Evolutionary conservation across 208 protist genomes (phyloP).

Genomic region (Crithidia acanthocephali): DNA sequence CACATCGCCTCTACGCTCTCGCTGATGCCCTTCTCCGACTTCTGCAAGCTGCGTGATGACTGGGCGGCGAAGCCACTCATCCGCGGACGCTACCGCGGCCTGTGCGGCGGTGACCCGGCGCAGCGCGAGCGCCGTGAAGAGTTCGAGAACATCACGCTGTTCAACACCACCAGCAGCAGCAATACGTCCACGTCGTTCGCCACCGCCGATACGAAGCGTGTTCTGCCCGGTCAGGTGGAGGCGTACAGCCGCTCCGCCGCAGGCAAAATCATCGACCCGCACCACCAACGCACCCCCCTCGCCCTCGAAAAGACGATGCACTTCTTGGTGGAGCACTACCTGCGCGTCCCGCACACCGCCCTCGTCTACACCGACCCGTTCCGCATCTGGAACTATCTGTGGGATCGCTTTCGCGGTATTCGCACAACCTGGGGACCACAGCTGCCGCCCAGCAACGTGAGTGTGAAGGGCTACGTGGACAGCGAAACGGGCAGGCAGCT

Average conservation of each 20-base stretch:
- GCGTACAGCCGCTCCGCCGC: slow-evolving; percentile 75
- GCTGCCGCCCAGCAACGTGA: slow-evolving; percentile 40
- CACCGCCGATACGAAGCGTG: background rate
- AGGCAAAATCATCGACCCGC: slow-evolving; percentile 58
- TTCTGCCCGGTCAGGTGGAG: slow-evolving; percentile 48
- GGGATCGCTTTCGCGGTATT: slow-evolving; percentile 83
- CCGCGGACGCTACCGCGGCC: slow-evolving; percentile 53
- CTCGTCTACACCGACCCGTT: slow-evolving; percentile 66
- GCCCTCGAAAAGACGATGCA: slow-evolving; percentile 89
- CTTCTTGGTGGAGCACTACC: slow-evolving; percentile 85
- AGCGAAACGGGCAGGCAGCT: slow-evolving; percentile 13
- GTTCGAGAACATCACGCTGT: slow-evolving; percentile 45
- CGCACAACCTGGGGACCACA: slow-evolving; percentile 82
- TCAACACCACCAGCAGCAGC: background rate
- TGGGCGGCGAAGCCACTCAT: slow-evolving; percentile 33
- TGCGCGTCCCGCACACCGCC: slow-evolving; percentile 69
- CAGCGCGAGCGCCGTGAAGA: slow-evolving; percentile 47
- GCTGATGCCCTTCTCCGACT: slow-evolving; percentile 46
- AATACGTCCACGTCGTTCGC: background rate
- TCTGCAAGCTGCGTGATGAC: slow-evolving; percentile 49
- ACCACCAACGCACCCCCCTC: slow-evolving; percentile 54
- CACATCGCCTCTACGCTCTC: slow-evolving; percentile 48
- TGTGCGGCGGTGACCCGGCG: slow-evolving; percentile 58
- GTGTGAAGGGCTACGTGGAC: slow-evolving; percentile 34
- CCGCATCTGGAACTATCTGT: slow-evolving; percentile 83